Conservation (phyloP, 768 basidiomycete species). For the Leccinum aurantiacum region DNA sequence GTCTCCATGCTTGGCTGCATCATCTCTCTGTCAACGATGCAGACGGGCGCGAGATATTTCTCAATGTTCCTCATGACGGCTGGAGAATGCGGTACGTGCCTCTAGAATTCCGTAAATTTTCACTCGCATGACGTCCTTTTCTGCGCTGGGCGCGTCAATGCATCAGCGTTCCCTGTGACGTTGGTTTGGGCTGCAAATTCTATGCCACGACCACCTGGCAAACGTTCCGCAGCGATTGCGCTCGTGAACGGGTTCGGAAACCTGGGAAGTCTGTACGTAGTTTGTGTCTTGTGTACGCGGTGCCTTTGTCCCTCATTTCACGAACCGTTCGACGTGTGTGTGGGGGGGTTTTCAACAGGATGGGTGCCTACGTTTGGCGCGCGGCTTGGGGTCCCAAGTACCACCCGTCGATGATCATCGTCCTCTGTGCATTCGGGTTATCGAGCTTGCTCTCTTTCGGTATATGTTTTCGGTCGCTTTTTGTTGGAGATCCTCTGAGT, state of each 20-base stretch:
- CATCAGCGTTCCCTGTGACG: conserved; percentile 42
- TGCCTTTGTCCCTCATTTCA: no score
- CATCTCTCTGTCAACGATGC: conserved; percentile 53
- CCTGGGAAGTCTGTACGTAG: conserved; percentile 53
- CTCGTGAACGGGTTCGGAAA: conserved; percentile 64
- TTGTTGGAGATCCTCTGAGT: background rate
- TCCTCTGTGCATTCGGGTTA: conserved; percentile 34
- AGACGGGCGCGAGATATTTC: conserved; percentile 53
- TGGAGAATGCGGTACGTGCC: conserved; percentile 42
- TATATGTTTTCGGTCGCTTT: conserved; percentile 8
- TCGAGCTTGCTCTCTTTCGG: conserved; percentile 35
- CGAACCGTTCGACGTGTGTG: background rate
- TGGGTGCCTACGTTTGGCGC: conserved; percentile 64
- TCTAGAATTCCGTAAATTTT: background rate
- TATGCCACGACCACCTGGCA: conserved; percentile 57
- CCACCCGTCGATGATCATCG: conserved; percentile 60
- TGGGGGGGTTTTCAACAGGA: conserved; percentile 33
- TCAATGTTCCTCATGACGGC: conserved; percentile 47
- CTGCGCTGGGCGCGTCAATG: background rate
- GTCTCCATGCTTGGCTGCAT: conserved; percentile 60
- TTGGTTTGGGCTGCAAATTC: conserved; percentile 64
- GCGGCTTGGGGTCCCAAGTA: conserved; percentile 59
- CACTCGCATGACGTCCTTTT: background rate
- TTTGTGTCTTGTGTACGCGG: background rate
- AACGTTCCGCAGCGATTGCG: conserved; percentile 53